Conservation (phyloP, 2,329 filamentous ascomycete genomes). For the Clarireedia monteithiana region DNA sequence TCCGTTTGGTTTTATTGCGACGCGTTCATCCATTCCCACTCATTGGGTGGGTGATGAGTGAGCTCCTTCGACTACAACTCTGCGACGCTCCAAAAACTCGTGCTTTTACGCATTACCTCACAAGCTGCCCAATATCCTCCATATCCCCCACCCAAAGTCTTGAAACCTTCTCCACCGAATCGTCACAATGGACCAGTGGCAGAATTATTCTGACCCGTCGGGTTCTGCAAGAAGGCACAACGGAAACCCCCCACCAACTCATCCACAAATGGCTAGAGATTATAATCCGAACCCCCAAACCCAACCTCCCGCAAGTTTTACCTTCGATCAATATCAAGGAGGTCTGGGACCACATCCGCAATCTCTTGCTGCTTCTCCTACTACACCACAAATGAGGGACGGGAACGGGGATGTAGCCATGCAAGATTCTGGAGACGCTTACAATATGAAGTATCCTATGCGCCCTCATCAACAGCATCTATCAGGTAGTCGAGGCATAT, state of each 20-base stretch:
- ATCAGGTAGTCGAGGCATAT: slow-evolving; percentile 43
- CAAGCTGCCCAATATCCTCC: slow-evolving; percentile 7
- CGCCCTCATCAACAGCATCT: slow-evolving; percentile 68
- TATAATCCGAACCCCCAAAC: slow-evolving; percentile 33
- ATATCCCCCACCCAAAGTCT: slow-evolving; percentile 19
- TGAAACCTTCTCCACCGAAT: slow-evolving; percentile 12
- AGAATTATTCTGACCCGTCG: slow-evolving; percentile 58
- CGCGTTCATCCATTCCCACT: slow-evolving; percentile 13
- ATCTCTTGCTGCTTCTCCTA: slow-evolving; percentile 51
- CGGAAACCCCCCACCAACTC: slow-evolving; percentile 38
- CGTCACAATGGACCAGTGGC: slow-evolving; percentile 54
- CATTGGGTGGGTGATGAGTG: neutral
- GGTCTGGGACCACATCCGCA: slow-evolving; percentile 35
- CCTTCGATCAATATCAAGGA: slow-evolving; percentile 60
- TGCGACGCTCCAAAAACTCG: slow-evolving; percentile 5
- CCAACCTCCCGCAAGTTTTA: slow-evolving; percentile 52
- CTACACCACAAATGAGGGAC: slow-evolving; percentile 55
- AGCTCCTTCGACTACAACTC: slow-evolving; percentile 1
- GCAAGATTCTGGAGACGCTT: slow-evolving; percentile 78
- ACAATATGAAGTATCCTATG: slow-evolving; percentile 77
- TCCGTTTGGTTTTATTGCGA: slow-evolving; percentile 16
- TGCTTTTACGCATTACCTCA: neutral
- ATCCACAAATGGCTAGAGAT: slow-evolving; percentile 41
- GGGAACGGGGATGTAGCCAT: slow-evolving; percentile 72
- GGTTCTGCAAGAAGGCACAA: slow-evolving; percentile 59